Evolutionary conservation across 2,329 filamentous ascomycete species (phyloP), one percentile per base, ranked within the genome.

Genomic region (Fusarium verticillioides): DNA sequence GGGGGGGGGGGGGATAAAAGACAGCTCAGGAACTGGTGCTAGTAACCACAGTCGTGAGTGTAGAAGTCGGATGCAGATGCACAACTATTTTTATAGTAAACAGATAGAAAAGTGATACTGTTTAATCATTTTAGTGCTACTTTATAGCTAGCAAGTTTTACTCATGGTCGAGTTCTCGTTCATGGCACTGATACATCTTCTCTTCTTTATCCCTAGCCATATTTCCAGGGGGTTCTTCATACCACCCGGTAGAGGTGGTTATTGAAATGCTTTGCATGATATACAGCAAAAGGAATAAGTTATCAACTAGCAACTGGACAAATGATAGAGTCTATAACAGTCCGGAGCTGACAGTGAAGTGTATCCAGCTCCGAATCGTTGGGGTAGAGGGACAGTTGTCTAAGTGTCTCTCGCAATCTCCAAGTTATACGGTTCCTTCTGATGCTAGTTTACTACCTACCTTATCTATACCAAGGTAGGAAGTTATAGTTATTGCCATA

Each of bases 291-390:
- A 34, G 12, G 12, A 12, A 5, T 9, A 8, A 23, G 16, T 34
- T 4, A 0, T 2, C 7, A 2, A 34, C 11, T 23, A 16, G 47
- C 9, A 52, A 23, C 5, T 34, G 16, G 13, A 18, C 30, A 13
- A 12, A 19, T 18, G 16, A 19, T 7, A 16, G 30, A 10, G 6
- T 50, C 47, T 50, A 34, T 10, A 13, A 23, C 16, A 9, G 5
- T 15, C 2, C 11, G 21, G 8, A 34, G 11, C 11, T 23, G 30
- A 13, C 9, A 9, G 30, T 34, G 30, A 11, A 50, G 47, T 34
- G 30, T 34, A 50, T 16, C 47, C 47, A 9, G 30, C 16, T 34
- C 47, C 23, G 16, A 23, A 23, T 34, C 16, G 11, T 4, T 19
- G 11, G 47, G 13, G 16, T 15, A 23, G 30, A 30, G 16, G 16